Base-by-base conservation (phyloP, 2,329 filamentous ascomycete species). In the Verticillium nubilum region DNA sequence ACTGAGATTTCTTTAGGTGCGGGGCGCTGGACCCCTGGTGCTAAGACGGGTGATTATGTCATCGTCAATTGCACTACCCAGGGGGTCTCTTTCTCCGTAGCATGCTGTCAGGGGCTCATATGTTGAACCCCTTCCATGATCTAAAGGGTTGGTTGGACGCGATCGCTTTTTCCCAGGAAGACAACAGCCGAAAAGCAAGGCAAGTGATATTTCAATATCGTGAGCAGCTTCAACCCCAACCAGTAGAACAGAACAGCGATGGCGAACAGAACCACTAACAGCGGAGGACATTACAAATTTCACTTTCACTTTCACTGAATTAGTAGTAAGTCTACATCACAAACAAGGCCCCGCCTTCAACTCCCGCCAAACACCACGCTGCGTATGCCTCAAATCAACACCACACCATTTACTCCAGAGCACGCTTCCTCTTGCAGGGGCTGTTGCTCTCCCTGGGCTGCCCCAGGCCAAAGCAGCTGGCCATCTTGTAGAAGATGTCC, bases 401-500 rank as follows among this genome's bases (percentile, higher is more conserved):
- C 12, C 28, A 23, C 52, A 12, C 7, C 17, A 23, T n/a, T 25
- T 23, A 31, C 29, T 50, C n/a, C 28, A 54, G 12, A 6, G 27
- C 28, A 33, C 26, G 52, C 52, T 50, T 50, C 42, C 42, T 50
- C 42, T 50, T 50, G n/a, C 42, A 50, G 25, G 42, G 42, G 42
- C 42, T 50, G 42, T 59, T 63, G 42, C 19, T 35, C 26, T 58
- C 33, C 60, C 62, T 61, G 55, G 60, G 62, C 66, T 66, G 68
- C 3, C 71, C 73, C 50, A 88, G 73, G 54, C 88, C 88, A 58
- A 91, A 75, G 67, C 87, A 91, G 64, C 80, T 80, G 15, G 88
- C 85, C 69, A 92, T 90, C 72, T 87, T 86, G 75, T 86, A 92
- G 67, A 92, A 92, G 64, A 92, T 78, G 63, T 92, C 89, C 53